Percentiles rank a stretch among this genome's conserved stretches.
phyloP scores from a whole-genome alignment of 148 eudicot genomes.

The Simmondsia chinensis region DNA sequence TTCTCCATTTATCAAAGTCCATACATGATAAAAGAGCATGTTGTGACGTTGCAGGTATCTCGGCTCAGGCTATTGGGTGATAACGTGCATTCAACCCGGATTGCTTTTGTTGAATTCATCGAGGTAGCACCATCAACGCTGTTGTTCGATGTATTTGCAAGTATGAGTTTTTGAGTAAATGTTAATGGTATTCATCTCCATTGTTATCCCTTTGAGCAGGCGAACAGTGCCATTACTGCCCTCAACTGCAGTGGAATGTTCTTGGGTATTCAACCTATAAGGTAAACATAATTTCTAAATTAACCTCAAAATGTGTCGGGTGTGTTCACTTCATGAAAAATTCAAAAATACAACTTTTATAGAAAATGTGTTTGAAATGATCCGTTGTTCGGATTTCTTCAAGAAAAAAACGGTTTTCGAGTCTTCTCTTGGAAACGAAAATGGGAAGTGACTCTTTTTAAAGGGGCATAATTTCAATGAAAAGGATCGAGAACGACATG shows the following conservation, averaged over 20 bases:
- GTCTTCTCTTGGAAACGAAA: no score
- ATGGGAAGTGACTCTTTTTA: no score
- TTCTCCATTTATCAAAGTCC: no score
- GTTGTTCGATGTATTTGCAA: neutral
- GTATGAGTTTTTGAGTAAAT: neutral
- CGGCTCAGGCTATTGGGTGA: constrained; percentile 97
- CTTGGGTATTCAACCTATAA: constrained; percentile 70
- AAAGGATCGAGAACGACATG: no score
- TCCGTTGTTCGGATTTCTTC: no score
- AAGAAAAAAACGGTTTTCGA: no score
- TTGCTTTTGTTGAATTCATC: constrained; percentile 86
- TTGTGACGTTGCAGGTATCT: constrained; percentile 78
- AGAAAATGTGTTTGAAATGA: no score
- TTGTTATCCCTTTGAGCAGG: constrained; percentile 34
- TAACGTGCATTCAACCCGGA: constrained; percentile 82
- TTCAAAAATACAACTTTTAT: no score
- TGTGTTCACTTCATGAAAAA: no score
- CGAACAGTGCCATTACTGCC: constrained; percentile 79
- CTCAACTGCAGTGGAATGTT: constrained; percentile 77
- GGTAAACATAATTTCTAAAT: constrained; percentile 30
- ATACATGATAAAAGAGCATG: no score
- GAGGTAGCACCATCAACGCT: constrained; percentile 22
- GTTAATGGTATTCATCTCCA: neutral
- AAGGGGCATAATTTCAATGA: no score
- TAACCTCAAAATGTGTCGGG: no score